These are phyloP conservation scores for Pseudognaphalium luteoalbum DNA, from an alignment of 129 eudicot genomes.

Conservation along the genomic window DNA sequence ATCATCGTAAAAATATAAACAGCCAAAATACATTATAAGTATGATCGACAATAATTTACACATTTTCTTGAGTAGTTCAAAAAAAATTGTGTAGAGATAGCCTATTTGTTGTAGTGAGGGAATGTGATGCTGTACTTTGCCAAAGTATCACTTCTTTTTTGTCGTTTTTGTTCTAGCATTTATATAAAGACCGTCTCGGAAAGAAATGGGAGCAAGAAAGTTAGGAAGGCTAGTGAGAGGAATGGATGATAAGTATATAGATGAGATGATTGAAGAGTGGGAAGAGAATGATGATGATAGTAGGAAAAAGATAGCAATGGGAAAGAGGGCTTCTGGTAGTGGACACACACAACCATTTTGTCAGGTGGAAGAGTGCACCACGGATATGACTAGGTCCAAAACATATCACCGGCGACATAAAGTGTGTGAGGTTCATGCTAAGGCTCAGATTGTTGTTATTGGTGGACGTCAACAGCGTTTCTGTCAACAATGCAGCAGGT, in stretches of 20 bases:
- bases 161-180: background rate
- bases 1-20: background rate
- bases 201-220: conserved; percentile 42
- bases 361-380: conserved; percentile 64
- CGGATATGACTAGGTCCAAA: conserved; percentile 64
- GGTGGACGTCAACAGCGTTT: conserved; percentile 65
- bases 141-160: conserved; percentile 33
- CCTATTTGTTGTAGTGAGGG: background rate
- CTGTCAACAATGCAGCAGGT: conserved; percentile 99
- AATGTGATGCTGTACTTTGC: conserved; percentile 57
- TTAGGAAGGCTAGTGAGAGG: conserved; percentile 36
- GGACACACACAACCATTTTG: conserved; percentile 57
- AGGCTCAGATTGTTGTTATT: conserved; percentile 63
- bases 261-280: conserved; percentile 46
- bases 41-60: background rate
- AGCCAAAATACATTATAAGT: no score
- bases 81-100: background rate
- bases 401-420: conserved; percentile 82
- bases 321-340: conserved; percentile 46
- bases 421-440: conserved; percentile 84
- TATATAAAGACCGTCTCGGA: background rate
- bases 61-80: background rate
- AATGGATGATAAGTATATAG: conserved; percentile 42
- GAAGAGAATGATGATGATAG: conserved; percentile 54
- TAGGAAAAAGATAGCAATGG: conserved; percentile 39